Base-by-base conservation (phyloP, 75 land plant species). In the Selaginella moellendorffii region DNA sequence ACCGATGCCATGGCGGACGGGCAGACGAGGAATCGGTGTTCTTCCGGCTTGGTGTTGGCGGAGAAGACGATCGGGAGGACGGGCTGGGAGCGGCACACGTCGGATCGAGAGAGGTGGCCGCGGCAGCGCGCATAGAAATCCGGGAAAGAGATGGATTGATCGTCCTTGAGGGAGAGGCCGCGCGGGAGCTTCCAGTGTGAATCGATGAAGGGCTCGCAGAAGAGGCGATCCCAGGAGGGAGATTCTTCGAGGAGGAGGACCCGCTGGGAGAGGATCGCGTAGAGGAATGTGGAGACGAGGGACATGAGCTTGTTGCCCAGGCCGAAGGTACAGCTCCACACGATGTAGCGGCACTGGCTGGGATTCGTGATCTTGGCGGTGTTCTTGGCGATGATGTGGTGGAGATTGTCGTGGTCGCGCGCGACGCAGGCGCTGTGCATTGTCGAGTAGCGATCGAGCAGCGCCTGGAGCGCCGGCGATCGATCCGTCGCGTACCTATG, bases 281-380 rank as follows among this genome's bases (percentile, higher is more conserved):
- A 70, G 24, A 70, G 54, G 28, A 70, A 70, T 18, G 72, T 52
- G 28, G 72, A 70, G 28, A 64, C 53, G 28, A 64, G 29, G 0
- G 69, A 63, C 68, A 70, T 54, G 30, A 70, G 52, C 69, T 46
- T 29, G 69, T 70, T 70, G 14, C 72, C 72, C 1, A 70, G 69
- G 26, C 72, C 72, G n/a, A 29, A 67, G 9, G 31, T 31, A 54
- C 70, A 52, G 25, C 72, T 64, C 72, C 69, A 63, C 28, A 70
- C 53, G 14, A 70, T 28, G 70, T 70, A 70, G 19, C 72, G 69
- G 71, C 72, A 70, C 29, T 24, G 69, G 72, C 46, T 14, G 46
- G 46, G 46, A 36, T 5, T 36, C 46, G n/a, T 14, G 46, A 36
- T 36, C 46, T 36, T 36, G 10, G 46, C 46, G 5, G n/a, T n/a